Evolutionary conservation across 306 rosid species (phyloP).

Genomic region (Pyrus betulifolia): DNA sequence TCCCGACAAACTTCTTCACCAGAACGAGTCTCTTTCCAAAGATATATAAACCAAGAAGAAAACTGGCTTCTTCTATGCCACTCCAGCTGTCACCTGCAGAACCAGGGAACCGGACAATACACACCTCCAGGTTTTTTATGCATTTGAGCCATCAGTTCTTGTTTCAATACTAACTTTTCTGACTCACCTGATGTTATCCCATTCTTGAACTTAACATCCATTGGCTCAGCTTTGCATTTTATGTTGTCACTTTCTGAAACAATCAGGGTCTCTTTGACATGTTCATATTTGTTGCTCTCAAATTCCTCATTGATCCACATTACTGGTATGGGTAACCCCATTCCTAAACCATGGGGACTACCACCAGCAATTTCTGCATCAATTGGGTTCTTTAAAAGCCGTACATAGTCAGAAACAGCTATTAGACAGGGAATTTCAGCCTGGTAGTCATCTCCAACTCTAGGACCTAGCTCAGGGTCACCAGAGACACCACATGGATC

Average conservation of each 20-base stretch:
- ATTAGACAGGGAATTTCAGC: conserved; percentile 49
- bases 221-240: conserved; percentile 23
- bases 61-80: conserved; percentile 59
- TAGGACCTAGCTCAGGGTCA: conserved; percentile 58
- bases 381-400: conserved; percentile 17
- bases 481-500: conserved; percentile 42
- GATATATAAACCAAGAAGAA: conserved; percentile 74
- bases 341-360: conserved; percentile 28
- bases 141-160: conserved; percentile 23
- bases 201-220: conserved; percentile 13
- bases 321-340: conserved; percentile 54
- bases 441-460: conserved; percentile 71
- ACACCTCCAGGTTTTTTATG: conserved; percentile 26
- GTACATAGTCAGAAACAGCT: conserved; percentile 32
- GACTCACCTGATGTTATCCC: conserved; percentile 21
- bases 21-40: conserved; percentile 75
- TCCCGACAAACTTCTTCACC: conserved; percentile 60
- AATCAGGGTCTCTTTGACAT: conserved; percentile 11
- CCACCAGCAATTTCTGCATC: conserved; percentile 21
- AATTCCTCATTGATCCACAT: conserved; percentile 42
- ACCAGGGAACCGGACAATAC: conserved; percentile 55
- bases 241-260: conserved; percentile 12
- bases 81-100: conserved; percentile 45
- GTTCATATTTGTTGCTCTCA: conserved; percentile 16
- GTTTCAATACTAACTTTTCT: conserved; percentile 22